Base-by-base conservation (phyloP, 345 rosid genomes). In the Geranium rotundifolium region DNA sequence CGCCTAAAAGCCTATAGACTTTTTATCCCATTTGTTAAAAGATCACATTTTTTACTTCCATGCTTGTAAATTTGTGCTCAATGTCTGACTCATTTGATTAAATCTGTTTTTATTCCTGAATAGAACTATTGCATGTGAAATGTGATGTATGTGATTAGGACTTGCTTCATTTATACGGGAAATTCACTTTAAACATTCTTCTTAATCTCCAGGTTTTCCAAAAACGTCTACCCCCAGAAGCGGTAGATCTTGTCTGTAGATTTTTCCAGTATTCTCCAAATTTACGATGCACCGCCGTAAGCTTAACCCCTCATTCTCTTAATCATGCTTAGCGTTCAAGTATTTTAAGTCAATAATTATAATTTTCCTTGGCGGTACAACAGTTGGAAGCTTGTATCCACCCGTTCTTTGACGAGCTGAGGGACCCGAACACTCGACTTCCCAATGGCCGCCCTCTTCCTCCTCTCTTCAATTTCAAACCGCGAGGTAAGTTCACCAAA, bases 201-300 rank as follows among this genome's bases (percentile, higher is more conserved):
- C 50, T 68, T 55, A 19, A 52, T 60, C 59, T 52, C 31, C 77
- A 86, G 92, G 87, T 86, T 31, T 84, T 85, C 72, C 95, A 87
- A 71, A 92, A 93, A 76, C 85, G 91, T 34, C 75, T 93, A 60
- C 95, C 99, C 37, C 97, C 97, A 10, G 99, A 93, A 74, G 99
- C 96, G 10, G 99, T 93, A 58, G 99, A 93, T 71, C 95, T 93
- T 57, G 88, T 93, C 54, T 93, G 96, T 74, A 78, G 97, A 73
- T 86, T 93, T 73, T 87, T 93, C 70, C 99, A 93, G 66, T 90
- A 93, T 73, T 93, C 99, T 56, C 99, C 99, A 4, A 84, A 93
- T 76, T 69, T 93, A 75, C 81, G 99, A 65, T 89, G 96, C 80
- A 93, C 99, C 49, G 96, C 99, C 71, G 98, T 91, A 81, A 87